Percentiles rank a stretch among this genome's conserved stretches.
phyloP scores from a whole-genome alignment of 371 early-diverging fungal species.

The Gilbertella persicaria region DNA sequence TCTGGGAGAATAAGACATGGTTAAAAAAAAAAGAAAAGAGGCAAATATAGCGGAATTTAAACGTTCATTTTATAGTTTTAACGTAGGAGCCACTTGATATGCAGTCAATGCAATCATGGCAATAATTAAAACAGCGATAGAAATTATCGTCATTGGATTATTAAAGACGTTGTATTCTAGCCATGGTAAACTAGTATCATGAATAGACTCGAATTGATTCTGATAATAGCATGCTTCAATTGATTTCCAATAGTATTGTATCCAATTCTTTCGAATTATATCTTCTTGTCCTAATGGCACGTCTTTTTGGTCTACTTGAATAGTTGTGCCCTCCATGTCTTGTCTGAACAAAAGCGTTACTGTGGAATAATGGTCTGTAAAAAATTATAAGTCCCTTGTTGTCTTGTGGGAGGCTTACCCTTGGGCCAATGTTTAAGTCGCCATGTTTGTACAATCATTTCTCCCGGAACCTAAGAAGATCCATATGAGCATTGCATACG shows the following conservation, averaged over 20 bases:
- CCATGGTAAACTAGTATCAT: background rate
- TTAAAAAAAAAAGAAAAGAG: background rate
- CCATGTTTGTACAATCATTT: slow-evolving; percentile 86
- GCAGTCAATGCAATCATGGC: slow-evolving; percentile 7
- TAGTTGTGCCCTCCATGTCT: slow-evolving; percentile 59
- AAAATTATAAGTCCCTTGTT: background rate
- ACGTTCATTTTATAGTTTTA: background rate
- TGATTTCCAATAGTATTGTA: slow-evolving; percentile 87
- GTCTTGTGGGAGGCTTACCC: slow-evolving; percentile 21
- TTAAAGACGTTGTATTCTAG: too few relatives aligned
- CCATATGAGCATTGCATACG: background rate
- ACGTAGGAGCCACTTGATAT: slow-evolving; percentile 1
- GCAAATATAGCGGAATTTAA: background rate
- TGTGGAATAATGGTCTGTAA: slow-evolving; percentile 73
- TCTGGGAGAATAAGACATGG: slow-evolving; percentile 20
- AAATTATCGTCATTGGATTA: background rate
- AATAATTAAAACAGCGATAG: background rate
- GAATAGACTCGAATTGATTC: slow-evolving; percentile 2
- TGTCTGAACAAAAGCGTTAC: slow-evolving; percentile 79
- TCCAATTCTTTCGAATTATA: slow-evolving; percentile 83
- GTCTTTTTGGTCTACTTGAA: slow-evolving; percentile 78
- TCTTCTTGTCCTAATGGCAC: slow-evolving; percentile 91
- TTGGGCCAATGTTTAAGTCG: slow-evolving; percentile 82
- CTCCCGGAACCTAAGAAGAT: slow-evolving; percentile 44
- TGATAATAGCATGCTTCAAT: slow-evolving; percentile 61